A percentile compares a stretch with the other conserved stretches of the same genome.
phyloP scores from a whole-genome alignment of 139 green algal genomes.

The Astrephomene gubernaculifera region DNA sequence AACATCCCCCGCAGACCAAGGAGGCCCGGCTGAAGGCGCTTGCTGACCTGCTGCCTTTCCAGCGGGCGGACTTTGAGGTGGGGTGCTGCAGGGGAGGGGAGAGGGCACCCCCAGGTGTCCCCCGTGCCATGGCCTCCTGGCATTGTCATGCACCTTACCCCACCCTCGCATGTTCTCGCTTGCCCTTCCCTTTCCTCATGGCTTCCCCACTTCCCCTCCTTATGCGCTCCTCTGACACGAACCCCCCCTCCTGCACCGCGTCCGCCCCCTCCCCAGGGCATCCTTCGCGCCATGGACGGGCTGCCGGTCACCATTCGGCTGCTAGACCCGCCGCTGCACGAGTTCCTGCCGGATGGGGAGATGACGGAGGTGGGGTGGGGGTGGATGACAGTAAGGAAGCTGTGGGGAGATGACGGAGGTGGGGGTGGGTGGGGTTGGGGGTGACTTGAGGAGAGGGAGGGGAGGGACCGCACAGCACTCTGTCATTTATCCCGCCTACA shows the following conservation, averaged over 20 bases:
- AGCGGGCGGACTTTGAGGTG: conserved; percentile 57
- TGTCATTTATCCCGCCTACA: too few species aligned
- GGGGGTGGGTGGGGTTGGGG: too few species aligned
- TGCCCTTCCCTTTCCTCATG: background rate
- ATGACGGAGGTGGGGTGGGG: conserved; percentile 44
- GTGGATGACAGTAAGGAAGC: background rate
- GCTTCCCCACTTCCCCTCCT: background rate
- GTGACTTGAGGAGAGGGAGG: background rate
- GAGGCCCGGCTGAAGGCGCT: conserved; percentile 52
- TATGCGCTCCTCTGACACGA: too few species aligned
- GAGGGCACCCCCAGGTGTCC: background rate
- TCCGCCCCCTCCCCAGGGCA: conserved; percentile 22
- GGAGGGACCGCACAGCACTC: too few species aligned
- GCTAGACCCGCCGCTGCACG: conserved; percentile 95
- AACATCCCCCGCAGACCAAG: conserved; percentile 41
- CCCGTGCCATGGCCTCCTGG: background rate
- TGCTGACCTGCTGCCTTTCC: conserved; percentile 53
- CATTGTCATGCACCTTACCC: too few species aligned
- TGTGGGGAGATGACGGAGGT: background rate
- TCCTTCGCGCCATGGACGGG: conserved; percentile 84
- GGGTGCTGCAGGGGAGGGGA: background rate
- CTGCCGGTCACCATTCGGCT: conserved; percentile 92
- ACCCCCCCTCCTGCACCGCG: background rate
- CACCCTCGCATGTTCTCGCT: background rate
- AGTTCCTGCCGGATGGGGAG: conserved; percentile 90